phyloP scores from a whole-genome alignment of 2,329 filamentous ascomycete species.

The Beauveria sp. region DNA sequence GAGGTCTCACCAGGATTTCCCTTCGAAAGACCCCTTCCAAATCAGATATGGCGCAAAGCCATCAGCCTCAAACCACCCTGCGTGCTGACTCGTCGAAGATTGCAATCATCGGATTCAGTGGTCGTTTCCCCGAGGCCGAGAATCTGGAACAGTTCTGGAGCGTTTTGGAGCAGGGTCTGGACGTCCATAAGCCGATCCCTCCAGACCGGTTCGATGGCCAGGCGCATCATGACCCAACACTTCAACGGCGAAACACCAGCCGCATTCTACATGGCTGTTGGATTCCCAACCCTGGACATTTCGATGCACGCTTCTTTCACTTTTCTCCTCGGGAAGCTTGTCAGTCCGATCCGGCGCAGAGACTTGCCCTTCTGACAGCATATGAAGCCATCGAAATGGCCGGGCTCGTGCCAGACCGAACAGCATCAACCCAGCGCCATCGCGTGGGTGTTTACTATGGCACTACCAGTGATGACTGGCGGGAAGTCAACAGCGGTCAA shows the following conservation, averaged over 20 bases:
- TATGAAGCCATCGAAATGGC: constrained; percentile 67
- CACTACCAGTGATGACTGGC: constrained; percentile 69
- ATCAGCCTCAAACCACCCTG: no score
- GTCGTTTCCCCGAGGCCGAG: no score
- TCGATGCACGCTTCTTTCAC: constrained; percentile 71
- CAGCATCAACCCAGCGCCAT: constrained; percentile 53
- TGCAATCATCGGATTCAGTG: no score
- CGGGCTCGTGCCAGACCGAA: constrained; percentile 60
- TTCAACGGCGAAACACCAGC: background rate
- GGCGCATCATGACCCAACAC: no score
- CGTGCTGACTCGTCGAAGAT: no score
- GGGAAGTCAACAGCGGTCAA: constrained; percentile 61
- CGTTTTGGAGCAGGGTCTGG: no score
- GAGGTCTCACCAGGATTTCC: no score
- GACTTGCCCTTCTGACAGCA: constrained; percentile 62
- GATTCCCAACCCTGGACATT: constrained; percentile 59
- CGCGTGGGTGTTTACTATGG: constrained; percentile 68
- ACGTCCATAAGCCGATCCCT: no score
- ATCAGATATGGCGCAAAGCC: no score
- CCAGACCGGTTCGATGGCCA: no score
- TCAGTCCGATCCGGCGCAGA: constrained; percentile 67
- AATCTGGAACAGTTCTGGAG: no score
- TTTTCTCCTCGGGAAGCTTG: constrained; percentile 63
- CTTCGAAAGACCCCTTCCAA: no score
- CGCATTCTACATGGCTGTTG: background rate